Percentiles rank a stretch among this genome's conserved stretches.
Evolutionary conservation across 139 green algal species (phyloP).

Genomic region (Penium margaritaceum): DNA sequence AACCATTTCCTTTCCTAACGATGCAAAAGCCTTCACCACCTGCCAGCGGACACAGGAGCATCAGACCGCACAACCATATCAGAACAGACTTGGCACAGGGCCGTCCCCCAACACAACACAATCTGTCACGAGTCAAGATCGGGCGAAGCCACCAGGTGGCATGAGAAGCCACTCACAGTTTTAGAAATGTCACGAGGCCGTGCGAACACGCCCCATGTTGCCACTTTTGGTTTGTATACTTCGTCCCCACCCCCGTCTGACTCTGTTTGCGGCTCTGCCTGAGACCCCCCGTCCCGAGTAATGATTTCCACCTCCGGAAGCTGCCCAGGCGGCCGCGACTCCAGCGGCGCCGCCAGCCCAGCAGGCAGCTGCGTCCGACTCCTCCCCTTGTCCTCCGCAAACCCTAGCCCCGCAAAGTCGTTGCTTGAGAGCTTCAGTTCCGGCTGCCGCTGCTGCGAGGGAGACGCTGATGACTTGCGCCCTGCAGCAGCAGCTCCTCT

Average conservation of each 20-base stretch:
- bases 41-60: no score
- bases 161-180: constrained; percentile 20
- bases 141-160: no score
- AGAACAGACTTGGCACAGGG: no score
- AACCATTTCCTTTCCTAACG: no score
- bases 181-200: constrained; percentile 73
- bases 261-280: background rate
- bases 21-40: no score
- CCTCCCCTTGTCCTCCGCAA: constrained; percentile 29
- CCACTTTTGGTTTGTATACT: constrained; percentile 56
- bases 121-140: no score
- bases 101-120: no score
- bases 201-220: constrained; percentile 78
- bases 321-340: background rate
- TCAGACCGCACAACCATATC: no score
- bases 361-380: background rate
- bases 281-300: constrained; percentile 7
- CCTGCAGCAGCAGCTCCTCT: no score
- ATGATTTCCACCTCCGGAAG: constrained; percentile 35
- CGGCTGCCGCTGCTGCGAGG: no score
- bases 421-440: no score
- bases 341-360: constrained; percentile 6
- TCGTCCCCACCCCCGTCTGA: constrained; percentile 25
- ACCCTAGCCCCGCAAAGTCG: constrained; percentile 21
- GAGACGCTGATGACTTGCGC: no score